phyloP scores from a whole-genome alignment of 495 filamentous ascomycete genomes.

The Aspergillus coremiiformis region DNA sequence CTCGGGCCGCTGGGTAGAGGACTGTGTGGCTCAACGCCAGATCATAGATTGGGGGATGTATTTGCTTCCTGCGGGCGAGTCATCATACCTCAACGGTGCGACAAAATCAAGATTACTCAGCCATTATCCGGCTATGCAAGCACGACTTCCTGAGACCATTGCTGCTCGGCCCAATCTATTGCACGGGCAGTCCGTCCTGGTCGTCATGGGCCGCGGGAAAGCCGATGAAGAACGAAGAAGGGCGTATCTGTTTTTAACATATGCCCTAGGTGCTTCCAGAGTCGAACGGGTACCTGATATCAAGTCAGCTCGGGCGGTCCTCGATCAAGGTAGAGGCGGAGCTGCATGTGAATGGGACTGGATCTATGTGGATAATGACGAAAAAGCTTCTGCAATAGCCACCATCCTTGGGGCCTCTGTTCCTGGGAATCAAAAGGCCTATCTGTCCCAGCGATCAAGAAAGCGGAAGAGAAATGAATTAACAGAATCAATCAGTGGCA shows the following conservation, averaged over 20 bases:
- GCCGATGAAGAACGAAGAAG: constrained; percentile 50
- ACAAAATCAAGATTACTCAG: constrained; percentile 65
- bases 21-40: constrained; percentile 53
- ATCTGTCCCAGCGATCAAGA: constrained; percentile 19
- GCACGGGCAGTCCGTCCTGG: constrained; percentile 57
- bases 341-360: constrained; percentile 56
- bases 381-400: constrained; percentile 38
- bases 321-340: constrained; percentile 37
- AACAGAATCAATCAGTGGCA: constrained; percentile 32
- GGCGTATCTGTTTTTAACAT: constrained; percentile 65
- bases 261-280: constrained; percentile 63
- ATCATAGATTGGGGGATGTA: constrained; percentile 73
- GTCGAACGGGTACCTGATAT: constrained; percentile 58
- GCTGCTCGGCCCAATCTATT: constrained; percentile 53
- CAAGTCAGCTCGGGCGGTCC: constrained; percentile 49
- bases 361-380: constrained; percentile 67
- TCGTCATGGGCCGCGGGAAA: constrained; percentile 66
- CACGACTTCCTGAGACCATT: constrained; percentile 51
- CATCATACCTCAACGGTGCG: constrained; percentile 64
- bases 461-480: constrained; percentile 49
- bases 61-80: constrained; percentile 79
- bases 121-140: constrained; percentile 49
- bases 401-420: constrained; percentile 29
- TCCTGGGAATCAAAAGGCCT: constrained; percentile 8
- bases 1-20: constrained; percentile 68